These are phyloP conservation scores for Cladosporium halotolerans DNA, from an alignment of 2,329 filamentous ascomycete species.

Conservation along the genomic window DNA sequence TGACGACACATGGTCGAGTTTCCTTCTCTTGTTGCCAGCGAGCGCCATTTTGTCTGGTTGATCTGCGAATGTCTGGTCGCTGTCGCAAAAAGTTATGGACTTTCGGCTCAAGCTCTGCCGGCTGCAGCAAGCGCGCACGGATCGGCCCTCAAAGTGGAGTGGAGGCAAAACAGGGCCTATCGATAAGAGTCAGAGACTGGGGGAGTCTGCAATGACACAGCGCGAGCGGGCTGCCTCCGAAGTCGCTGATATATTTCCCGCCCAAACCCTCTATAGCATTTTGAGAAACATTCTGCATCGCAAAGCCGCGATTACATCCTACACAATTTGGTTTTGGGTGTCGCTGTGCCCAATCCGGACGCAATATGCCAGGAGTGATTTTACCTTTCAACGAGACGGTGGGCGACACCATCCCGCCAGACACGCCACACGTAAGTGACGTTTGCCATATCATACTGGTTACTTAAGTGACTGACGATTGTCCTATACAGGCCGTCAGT, in stretches of 20 bases:
- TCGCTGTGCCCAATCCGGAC: not conserved
- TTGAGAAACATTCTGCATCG: too few relatives aligned
- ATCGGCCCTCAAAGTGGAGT: not conserved
- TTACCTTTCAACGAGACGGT: constrained; percentile 31
- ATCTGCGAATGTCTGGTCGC: not conserved
- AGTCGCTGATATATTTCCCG: constrained; percentile 5
- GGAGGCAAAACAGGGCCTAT: not conserved
- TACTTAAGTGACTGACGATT: not conserved
- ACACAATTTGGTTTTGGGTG: too few relatives aligned
- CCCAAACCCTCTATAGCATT: not conserved
- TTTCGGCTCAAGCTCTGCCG: constrained; percentile 7
- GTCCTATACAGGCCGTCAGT: constrained; percentile 68
- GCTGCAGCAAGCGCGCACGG: not conserved
- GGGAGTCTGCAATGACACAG: not conserved
- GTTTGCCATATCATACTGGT: not conserved
- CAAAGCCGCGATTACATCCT: too few relatives aligned
- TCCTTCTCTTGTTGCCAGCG: constrained; percentile 29
- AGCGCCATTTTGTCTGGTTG: constrained; percentile 24
- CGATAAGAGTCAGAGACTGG: too few relatives aligned
- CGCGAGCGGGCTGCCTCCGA: not conserved
- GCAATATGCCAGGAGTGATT: constrained; percentile 16
- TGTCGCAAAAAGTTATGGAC: constrained; percentile 12
- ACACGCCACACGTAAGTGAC: constrained; percentile 67
- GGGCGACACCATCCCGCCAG: constrained; percentile 68
- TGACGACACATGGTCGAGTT: constrained; percentile 29